Base-by-base conservation (phyloP, 371 early-diverging fungal species). In the Mycotypha africana region DNA sequence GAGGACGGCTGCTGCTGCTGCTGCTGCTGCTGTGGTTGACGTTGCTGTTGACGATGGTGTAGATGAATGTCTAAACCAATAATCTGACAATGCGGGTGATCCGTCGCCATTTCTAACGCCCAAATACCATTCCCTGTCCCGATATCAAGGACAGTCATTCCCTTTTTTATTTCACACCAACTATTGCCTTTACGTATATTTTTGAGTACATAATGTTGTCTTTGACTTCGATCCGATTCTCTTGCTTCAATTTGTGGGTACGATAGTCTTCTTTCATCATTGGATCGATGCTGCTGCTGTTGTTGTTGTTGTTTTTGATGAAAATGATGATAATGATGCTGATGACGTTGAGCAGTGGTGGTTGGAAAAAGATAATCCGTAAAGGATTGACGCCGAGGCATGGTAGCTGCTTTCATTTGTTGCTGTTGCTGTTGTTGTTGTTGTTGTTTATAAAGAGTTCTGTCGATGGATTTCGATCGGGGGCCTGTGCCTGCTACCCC, bases 91-190 rank as follows among this genome's bases (percentile, higher is more conserved):
- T 64, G 51, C 1, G 66, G 62, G 35, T 62, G 67, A 37, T 78
- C 67, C 4, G 58, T 47, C 10, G 81, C 76, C 76, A 81, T 77
- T 56, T 83, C 83, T n/a, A 79, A 45, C 2, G 78, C 70, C 82
- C 82, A 82, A 42, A 74, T 70, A 34, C 63, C 63, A 58, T 73
- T 64, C 40, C 68, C 74, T 38, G 72, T 73, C 15, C 78, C 81
- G n/a, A 72, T 54, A 42, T 78, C 76, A 41, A 80, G 39, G 43
- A 65, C 45, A 32, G 60, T 31, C 35, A 58, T 60, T 7, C 63
- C 42, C 8, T 49, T 42, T 10, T 40, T 31, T 19, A 67, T 38
- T 14, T 58, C 45, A 14, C 58, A 58, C 50, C 54, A 56, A 11
- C 42, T 30, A 41, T 74, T 74, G n/a, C 59, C 45, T 43, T 69